Conservation (phyloP, 805 yeast genomes). For the Zygosaccharomyces pseudorouxii region DNA sequence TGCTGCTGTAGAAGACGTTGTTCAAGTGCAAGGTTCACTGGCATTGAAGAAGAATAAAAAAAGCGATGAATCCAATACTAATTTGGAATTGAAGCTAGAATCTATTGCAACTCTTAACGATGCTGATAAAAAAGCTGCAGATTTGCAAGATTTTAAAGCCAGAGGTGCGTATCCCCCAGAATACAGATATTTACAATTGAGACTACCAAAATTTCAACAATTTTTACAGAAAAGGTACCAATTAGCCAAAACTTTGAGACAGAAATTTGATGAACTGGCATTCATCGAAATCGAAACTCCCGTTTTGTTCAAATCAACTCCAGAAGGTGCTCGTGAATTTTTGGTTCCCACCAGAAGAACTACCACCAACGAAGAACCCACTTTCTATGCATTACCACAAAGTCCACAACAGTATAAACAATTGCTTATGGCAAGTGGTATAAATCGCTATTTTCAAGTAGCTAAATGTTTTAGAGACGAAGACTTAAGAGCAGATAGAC, state of each 20-base stretch:
- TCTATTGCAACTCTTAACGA: conserved; percentile 54
- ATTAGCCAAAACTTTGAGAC: conserved; percentile 47
- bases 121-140: conserved; percentile 62
- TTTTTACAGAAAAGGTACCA: conserved; percentile 54
- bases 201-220: conserved; percentile 54
- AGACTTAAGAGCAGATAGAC: conserved; percentile 90
- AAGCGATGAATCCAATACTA: conserved; percentile 22
- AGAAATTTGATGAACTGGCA: conserved; percentile 37
- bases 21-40: conserved; percentile 58
- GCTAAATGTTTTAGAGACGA: conserved; percentile 96
- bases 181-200: conserved; percentile 72
- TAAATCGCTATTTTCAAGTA: conserved; percentile 78
- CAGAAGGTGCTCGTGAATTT: conserved; percentile 97
- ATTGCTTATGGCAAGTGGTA: conserved; percentile 89
- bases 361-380: conserved; percentile 29
- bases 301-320: conserved; percentile 86
- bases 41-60: conserved; percentile 32
- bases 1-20: conserved; percentile 68
- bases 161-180: conserved; percentile 62
- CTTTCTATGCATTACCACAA: conserved; percentile 89
- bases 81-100: conserved; percentile 56
- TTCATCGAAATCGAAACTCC: conserved; percentile 94
- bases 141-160: conserved; percentile 56
- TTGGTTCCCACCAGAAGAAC: conserved; percentile 79
- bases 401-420: conserved; percentile 98